A percentile compares a stretch with the other conserved stretches of the same genome.
Conservation (phyloP, 768 basidiomycete species). For the Lactifluus piperatus region DNA sequence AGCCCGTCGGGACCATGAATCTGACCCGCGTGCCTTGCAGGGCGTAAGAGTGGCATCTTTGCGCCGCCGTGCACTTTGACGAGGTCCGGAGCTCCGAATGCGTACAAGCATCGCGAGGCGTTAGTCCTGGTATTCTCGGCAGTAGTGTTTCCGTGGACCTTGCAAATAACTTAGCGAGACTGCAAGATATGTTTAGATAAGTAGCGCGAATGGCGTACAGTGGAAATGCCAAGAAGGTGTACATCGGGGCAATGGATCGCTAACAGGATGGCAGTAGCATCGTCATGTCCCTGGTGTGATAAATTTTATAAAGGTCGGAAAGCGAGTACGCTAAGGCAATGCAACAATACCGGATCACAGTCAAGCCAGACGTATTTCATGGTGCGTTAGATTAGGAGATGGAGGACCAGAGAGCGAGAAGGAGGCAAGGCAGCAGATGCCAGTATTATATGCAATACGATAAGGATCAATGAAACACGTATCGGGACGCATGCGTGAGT, state of each 20-base stretch:
- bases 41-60: conserved; percentile 54
- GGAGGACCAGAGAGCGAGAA: no score
- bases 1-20: conserved; percentile 83
- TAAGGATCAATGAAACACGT: no score
- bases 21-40: conserved; percentile 54
- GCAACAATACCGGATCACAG: conserved; percentile 31
- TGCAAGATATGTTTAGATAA: background rate
- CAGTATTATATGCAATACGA: no score
- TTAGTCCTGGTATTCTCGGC: conserved; percentile 57
- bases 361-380: conserved; percentile 29
- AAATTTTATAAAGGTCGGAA: background rate
- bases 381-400: no score
- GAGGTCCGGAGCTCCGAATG: conserved; percentile 53
- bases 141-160: conserved; percentile 80
- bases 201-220: conserved; percentile 37
- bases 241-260: conserved; percentile 60
- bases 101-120: conserved; percentile 67
- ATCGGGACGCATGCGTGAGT: no score
- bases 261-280: conserved; percentile 76
- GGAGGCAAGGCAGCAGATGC: no score
- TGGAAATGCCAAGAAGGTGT: conserved; percentile 73
- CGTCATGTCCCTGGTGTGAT: conserved; percentile 68
- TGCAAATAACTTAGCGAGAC: background rate
- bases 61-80: conserved; percentile 66
- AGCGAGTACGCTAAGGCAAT: background rate